Conservation (phyloP, 2,329 filamentous ascomycete genomes). For the Ampelomyces quisqualis region DNA sequence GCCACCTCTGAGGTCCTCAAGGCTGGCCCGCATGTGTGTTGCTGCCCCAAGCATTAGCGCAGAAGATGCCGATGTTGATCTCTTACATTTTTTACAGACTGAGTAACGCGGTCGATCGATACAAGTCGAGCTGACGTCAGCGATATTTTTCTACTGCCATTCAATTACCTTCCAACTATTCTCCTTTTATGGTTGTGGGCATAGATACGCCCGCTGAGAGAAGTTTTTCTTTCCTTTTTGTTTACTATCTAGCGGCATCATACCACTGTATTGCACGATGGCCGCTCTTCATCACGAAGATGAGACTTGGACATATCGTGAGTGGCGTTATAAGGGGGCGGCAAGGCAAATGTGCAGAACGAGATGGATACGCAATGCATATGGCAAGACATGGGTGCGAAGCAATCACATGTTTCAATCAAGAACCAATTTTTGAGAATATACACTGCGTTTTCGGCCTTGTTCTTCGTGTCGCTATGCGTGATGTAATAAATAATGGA, state of each 20-base stretch:
- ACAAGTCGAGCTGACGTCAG: constrained; percentile 12
- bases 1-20: constrained; percentile 56
- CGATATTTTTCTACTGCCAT: too few relatives aligned
- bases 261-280: not conserved
- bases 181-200: constrained; percentile 16
- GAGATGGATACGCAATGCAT: too few relatives aligned
- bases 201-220: constrained; percentile 12
- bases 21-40: constrained; percentile 48
- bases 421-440: too few relatives aligned
- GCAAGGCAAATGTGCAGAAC: too few relatives aligned
- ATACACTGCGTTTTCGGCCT: too few relatives aligned
- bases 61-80: not conserved
- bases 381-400: too few relatives aligned
- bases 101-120: constrained; percentile 14
- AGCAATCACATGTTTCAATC: too few relatives aligned
- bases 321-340: too few relatives aligned
- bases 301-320: not conserved
- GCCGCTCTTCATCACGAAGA: not conserved
- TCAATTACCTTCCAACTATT: not conserved
- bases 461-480: too few relatives aligned
- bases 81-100: constrained; percentile 14
- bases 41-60: constrained; percentile 40
- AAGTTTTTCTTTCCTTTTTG: constrained; percentile 2
- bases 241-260: constrained; percentile 1
- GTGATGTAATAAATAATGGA: too few relatives aligned